phyloP scores from a whole-genome alignment of 2,329 filamentous ascomycete species.

The Trichoderma sp. region DNA sequence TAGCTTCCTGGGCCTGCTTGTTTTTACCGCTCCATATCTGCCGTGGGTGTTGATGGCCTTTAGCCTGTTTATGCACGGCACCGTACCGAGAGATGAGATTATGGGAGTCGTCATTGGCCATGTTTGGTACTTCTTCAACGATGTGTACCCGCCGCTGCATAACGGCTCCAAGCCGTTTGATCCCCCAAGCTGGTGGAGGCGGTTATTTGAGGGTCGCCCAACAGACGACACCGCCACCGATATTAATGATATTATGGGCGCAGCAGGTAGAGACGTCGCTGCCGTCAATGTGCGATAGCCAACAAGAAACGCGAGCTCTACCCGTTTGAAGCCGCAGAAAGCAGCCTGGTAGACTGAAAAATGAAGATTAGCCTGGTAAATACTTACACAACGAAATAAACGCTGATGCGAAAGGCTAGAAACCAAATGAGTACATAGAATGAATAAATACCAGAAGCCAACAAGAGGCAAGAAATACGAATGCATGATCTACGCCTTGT shows the following conservation, averaged over 20 bases:
- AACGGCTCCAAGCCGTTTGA: constrained; percentile 83
- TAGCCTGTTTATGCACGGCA: constrained; percentile 86
- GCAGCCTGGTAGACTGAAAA: background rate
- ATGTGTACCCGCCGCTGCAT: constrained; percentile 92
- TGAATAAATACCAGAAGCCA: background rate
- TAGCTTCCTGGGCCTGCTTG: constrained; percentile 83
- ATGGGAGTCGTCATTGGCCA: constrained; percentile 94
- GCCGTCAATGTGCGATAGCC: constrained; percentile 16
- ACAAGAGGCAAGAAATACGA: background rate
- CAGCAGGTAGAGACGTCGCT: constrained; percentile 43
- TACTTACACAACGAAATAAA: background rate
- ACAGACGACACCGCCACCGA: constrained; percentile 52
- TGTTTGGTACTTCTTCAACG: constrained; percentile 96
- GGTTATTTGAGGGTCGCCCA: constrained; percentile 70
- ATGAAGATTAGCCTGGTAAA: background rate
- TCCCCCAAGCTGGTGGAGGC: constrained; percentile 86
- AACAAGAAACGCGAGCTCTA: background rate
- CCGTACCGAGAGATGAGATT: constrained; percentile 91
- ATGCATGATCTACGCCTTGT: background rate
- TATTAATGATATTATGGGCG: constrained; percentile 64
- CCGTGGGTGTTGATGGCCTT: constrained; percentile 96
- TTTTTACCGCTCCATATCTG: constrained; percentile 91
- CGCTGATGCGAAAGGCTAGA: background rate
- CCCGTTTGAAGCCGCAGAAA: background rate
- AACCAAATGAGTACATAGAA: background rate